Base-by-base conservation (phyloP, 2,329 filamentous ascomycete species). In the Aureobasidium sp. region DNA sequence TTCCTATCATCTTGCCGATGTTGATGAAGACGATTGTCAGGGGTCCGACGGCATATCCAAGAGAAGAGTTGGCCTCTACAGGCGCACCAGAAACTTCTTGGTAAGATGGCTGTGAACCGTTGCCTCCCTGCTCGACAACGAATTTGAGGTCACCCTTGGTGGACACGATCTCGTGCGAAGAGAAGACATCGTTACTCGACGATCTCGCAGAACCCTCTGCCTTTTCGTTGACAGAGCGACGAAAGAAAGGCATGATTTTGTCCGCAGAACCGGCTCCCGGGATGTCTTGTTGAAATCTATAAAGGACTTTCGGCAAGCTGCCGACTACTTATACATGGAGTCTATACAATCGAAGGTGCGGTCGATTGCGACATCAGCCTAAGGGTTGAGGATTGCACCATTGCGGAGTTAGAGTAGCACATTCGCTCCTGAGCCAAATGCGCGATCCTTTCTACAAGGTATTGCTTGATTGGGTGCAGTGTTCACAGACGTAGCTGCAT, bases 81-180 rank as follows among this genome's bases (percentile, higher is more conserved):
- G 85, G 85, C 0, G 85, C 85, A 41, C 85, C 85, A 8, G 77
- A 77, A 0, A 82, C 83, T 67, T 87, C 84, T 66, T 86, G 84
- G 65, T 85, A 85, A 0, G 80, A 78, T 2, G 76, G 72, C 51
- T 75, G 71, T 5, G 78, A 74, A 16, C 75, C 77, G 65, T 86
- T 86, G 3, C 77, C 79, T 1, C 76, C 79, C 64, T 71, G 71
- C 64, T 71, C 75, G 63, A 69, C 68, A 11, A 76, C 73, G 63
- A 76, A 81, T 9, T 77, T 72, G 16, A 79, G 70, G 58, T 73
- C 72, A 3, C 78, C 77, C 61, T 76, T 74, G 59, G 60, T 61
- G 13, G 48, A 51, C 14, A 61, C 47, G 6, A 59, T 59, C 42
- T 59, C 55, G 14, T 59, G 44, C 39, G 55, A 45, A 21, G 44